Evolutionary conservation across 108 stramenopile species (phyloP), one percentile per base, ranked within the genome.

Genomic region (Skeletonema costatum): DNA sequence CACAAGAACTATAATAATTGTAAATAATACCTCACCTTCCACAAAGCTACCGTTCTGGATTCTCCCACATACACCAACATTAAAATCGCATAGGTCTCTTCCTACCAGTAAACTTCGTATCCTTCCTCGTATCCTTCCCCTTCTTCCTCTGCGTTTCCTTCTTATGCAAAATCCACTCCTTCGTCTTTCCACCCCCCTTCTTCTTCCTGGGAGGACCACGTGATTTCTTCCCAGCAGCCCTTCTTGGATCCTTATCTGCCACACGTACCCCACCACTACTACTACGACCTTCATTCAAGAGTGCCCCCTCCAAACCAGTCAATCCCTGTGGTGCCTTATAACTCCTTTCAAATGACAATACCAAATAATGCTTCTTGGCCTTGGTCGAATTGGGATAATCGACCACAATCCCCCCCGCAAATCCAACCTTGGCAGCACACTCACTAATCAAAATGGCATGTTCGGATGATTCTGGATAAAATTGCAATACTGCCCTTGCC

Each of bases 321-420:
- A 87, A 64, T 10, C 84, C 92, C 71, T 67, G 67, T 11, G 96
- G 94, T 35, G 89, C 81, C 68, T 74, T 81, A 74, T 88, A 85
- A 21, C 83, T 74, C 30, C 95, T 89, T 68, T 99, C 98, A 70
- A 98, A 98, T 59, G 88, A 88, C 38, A 99, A 88, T 32, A 98
- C 98, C 32, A 99, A 84, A 80, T 99, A 99, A 83, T 99, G 97
- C 74, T 99, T 99, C 88, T 99, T 99, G 12, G 99, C 99, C 79
- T 99, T 99, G 60, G 98, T 88, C 19, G 98, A 98, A 81, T 99
- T 99, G 41, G 99, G 99, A 86, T 98, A 99, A 80, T 99, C 99
- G 2, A 99, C 97, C 8, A 99, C 99, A 50, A 99, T 86, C 33
- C 99, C 99, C 9, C 99, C 99, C 8, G 97, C 93, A 81, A 99